Conservation (phyloP, 805 yeast species). For the Metschnikowia matae region DNA sequence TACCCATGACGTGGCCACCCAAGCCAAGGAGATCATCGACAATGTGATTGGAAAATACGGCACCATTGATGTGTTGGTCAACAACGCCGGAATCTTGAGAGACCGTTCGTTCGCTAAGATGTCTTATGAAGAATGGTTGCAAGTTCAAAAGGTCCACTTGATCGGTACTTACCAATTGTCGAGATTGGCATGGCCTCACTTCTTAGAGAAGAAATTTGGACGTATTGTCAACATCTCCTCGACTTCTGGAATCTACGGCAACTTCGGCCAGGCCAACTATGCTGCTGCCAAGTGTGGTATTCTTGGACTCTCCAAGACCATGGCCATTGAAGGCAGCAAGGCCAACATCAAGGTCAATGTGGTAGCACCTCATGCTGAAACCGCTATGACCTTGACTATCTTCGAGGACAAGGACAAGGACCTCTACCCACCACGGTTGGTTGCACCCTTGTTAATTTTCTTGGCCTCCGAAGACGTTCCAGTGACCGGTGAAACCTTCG, state of each 20-base stretch:
- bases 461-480: constrained; percentile 71
- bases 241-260: constrained; percentile 96
- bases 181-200: constrained; percentile 90
- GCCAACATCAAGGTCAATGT: constrained; percentile 70
- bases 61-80: constrained; percentile 76
- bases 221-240: constrained; percentile 85
- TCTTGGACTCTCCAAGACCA: constrained; percentile 76
- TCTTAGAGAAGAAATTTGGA: constrained; percentile 74
- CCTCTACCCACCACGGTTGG: constrained; percentile 80
- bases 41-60: constrained; percentile 77
- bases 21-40: constrained; percentile 71
- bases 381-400: constrained; percentile 91
- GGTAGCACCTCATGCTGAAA: constrained; percentile 97
- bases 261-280: constrained; percentile 96
- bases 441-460: constrained; percentile 83
- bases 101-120: constrained; percentile 85
- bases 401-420: constrained; percentile 77
- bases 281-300: constrained; percentile 91
- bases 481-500: constrained; percentile 77
- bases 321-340: constrained; percentile 88
- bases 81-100: constrained; percentile 92
- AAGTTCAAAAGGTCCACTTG: constrained; percentile 77
- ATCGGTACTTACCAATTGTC: constrained; percentile 76
- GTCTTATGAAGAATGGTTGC: constrained; percentile 79
- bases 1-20: constrained; percentile 72